phyloP scores from a whole-genome alignment of 495 filamentous ascomycete genomes.

The Xylaria nigripes region DNA sequence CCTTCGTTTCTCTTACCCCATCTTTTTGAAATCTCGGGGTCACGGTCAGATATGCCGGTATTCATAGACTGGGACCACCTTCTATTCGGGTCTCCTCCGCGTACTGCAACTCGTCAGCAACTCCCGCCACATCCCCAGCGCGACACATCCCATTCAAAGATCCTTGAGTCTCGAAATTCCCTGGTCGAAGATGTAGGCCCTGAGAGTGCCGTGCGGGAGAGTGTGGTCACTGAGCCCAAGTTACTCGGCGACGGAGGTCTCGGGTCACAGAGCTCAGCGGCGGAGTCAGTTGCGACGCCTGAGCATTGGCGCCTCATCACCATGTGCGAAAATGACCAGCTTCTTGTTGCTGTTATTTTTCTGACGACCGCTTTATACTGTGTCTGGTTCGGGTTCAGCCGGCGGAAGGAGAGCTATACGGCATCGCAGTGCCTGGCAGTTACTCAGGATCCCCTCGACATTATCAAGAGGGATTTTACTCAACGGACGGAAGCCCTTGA shows the following conservation, averaged over 20 bases:
- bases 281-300: not conserved
- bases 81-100: conserved; percentile 8
- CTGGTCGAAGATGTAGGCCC: not conserved
- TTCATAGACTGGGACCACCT: conserved; percentile 15
- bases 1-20: not conserved
- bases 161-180: not conserved
- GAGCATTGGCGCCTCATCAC: not conserved
- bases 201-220: not conserved
- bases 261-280: not conserved
- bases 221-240: not conserved
- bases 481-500: conserved; percentile 4
- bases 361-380: conserved; percentile 3
- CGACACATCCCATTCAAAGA: conserved; percentile 1
- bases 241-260: not conserved
- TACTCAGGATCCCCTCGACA: not conserved
- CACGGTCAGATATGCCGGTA: conserved; percentile 13
- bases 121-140: conserved; percentile 1
- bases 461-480: conserved; percentile 3
- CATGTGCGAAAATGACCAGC: not conserved
- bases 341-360: conserved; percentile 4
- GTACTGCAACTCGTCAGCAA: conserved; percentile 1
- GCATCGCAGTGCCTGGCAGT: not conserved
- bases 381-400: not conserved
- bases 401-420: not conserved
- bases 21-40: conserved; percentile 4